A percentile compares a stretch with the other conserved stretches of the same genome.
These are phyloP conservation scores for Boletus tomentosulus DNA, from an alignment of 768 basidiomycete species.

Conservation along the genomic window DNA sequence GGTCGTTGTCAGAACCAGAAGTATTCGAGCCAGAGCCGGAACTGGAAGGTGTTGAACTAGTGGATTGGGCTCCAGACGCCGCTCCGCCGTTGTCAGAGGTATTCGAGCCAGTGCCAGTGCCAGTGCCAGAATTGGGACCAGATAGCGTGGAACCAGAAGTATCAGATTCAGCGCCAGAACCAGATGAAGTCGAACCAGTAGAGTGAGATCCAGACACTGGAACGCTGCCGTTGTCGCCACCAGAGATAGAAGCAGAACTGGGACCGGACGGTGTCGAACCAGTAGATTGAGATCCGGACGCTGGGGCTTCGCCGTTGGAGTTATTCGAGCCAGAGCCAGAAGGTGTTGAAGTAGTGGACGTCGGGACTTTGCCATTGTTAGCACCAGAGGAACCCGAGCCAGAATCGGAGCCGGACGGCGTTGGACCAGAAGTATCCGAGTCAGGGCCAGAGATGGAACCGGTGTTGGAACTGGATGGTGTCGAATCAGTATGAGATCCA, in stretches of 20 bases:
- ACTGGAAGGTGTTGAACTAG: background rate
- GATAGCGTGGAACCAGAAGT: background rate
- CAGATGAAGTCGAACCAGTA: background rate
- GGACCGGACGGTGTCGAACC: background rate
- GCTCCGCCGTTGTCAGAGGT: background rate
- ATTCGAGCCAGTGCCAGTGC: background rate
- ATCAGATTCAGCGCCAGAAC: background rate
- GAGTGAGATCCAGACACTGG: background rate
- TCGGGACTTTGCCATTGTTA: background rate
- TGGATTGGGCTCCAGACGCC: background rate
- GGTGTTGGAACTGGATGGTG: background rate
- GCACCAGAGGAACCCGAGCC: background rate
- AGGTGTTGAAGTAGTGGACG: background rate
- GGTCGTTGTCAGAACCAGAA: background rate
- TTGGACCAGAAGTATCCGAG: background rate
- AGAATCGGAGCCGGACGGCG: background rate
- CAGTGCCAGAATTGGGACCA: background rate
- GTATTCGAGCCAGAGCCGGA: background rate
- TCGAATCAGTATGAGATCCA: background rate
- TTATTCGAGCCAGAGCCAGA: background rate
- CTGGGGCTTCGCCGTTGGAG: background rate
- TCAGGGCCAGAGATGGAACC: background rate
- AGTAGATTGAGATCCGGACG: background rate
- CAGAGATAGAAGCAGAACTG: background rate
- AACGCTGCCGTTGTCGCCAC: background rate